Percentiles rank a stretch among this genome's conserved stretches.
Conservation (phyloP, 257 asterid species). For the Nicotiana benthamiana region DNA sequence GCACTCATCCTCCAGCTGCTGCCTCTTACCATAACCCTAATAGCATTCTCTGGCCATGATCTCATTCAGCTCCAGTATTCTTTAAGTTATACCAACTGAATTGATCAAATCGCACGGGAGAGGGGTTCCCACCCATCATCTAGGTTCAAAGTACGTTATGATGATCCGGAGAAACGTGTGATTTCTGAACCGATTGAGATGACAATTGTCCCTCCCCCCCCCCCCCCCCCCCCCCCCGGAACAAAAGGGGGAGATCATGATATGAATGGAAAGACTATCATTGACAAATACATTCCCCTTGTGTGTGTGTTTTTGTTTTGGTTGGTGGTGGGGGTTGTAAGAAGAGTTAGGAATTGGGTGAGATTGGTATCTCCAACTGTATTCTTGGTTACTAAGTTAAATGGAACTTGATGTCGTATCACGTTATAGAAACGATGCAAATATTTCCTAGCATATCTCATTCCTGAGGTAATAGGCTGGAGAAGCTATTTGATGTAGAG, state of each 20-base stretch:
- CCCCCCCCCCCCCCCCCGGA: too few relatives aligned
- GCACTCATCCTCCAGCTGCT: not conserved
- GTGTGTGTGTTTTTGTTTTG: not conserved
- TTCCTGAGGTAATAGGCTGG: not conserved
- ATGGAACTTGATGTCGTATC: not conserved
- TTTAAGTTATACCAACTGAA: not conserved
- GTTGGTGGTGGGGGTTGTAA: not conserved
- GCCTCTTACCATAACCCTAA: not conserved
- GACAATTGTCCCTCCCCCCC: too few relatives aligned
- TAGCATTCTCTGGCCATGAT: not conserved
- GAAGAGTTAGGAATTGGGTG: not conserved
- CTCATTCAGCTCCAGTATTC: not conserved
- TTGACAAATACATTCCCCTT: not conserved
- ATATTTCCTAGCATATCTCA: not conserved
- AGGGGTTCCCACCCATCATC: too few relatives aligned
- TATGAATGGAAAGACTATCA: not conserved
- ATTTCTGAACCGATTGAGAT: too few relatives aligned
- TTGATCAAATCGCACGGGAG: too few relatives aligned
- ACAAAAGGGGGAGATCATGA: not conserved
- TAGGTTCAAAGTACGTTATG: too few relatives aligned
- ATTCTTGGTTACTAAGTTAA: not conserved
- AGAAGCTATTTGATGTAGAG: not conserved
- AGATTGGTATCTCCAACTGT: not conserved
- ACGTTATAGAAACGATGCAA: not conserved
- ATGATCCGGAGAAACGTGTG: too few relatives aligned